Evolutionary conservation across 805 yeast genomes (phyloP), one percentile per base, ranked within the genome.

Genomic region (Hanseniaspora nectarophila): DNA sequence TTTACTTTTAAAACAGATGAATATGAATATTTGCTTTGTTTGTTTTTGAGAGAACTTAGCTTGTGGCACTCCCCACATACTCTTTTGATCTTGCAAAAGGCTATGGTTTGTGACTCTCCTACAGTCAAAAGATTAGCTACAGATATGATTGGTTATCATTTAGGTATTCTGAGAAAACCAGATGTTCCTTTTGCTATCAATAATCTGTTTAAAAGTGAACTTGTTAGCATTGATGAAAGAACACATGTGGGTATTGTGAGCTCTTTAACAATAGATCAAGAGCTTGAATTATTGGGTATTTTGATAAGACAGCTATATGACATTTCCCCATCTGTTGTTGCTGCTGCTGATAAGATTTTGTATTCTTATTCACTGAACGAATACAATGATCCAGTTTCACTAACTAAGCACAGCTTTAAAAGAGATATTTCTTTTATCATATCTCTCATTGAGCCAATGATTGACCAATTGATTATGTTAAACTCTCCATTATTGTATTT

Each of bases 251-350:
- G 3, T 5, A 4, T 34, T 5, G 33, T 51, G 4, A 46, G 42
- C 20, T 24, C 28, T 6, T 12, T 38, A 13, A 38, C 38, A 3
- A 55, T 56, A 33, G 46, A 54, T 20, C 55, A 55, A 38, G 53
- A 54, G 2, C 66, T 81, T 42, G 73, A 73, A 28, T 59, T 78
- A 40, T 65, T 88, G 55, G 16, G 9, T 5, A 16, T 42, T 7
- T 9, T 49, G 4, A 78, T 82, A 5, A 74, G 76, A 33, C 88
- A 82, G 57, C 65, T 88, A 3, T 85, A 83, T 61, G 95, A 87
- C 60, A 71, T 76, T 0, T 77, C 75, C 34, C 62, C 71, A 16
- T 75, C 71, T 23, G 81, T 83, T 4, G 73, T 80, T 43, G 69
- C 74, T 15, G 61, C 72, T 7, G 82, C 85, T 0, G 78, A 79